phyloP scores from a whole-genome alignment of 1,284 basidiomycete species.

The Apiotrichum montevideense region DNA sequence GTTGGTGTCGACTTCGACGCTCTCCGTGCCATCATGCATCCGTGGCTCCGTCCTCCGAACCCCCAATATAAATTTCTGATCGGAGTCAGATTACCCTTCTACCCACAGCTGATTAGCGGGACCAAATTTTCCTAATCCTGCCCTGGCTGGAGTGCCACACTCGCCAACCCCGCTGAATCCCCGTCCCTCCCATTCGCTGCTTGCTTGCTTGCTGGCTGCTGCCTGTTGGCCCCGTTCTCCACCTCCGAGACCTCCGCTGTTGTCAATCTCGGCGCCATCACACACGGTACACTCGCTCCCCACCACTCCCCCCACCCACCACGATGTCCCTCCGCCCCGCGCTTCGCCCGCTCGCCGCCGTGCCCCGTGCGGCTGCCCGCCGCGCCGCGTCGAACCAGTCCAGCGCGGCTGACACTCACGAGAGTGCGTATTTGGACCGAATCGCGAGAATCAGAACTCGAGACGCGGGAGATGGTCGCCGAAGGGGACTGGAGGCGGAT shows the following conservation, averaged over 20 bases:
- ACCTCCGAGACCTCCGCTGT: too few species aligned
- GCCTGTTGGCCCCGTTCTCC: too few species aligned
- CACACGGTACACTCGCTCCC: too few species aligned
- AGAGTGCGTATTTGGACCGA: conserved; percentile 20
- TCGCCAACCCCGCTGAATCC: not conserved
- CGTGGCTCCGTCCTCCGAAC: not conserved
- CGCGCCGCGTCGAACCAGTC: conserved; percentile 11
- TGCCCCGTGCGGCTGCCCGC: conserved; percentile 3
- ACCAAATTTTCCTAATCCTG: not conserved
- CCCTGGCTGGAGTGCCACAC: not conserved
- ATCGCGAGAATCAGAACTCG: too few species aligned
- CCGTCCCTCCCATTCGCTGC: not conserved
- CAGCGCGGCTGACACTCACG: conserved; percentile 21
- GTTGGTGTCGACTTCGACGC: too few species aligned
- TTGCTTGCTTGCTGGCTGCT: too few species aligned
- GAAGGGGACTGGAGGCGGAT: too few species aligned
- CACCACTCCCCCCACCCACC: not conserved
- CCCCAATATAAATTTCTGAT: not conserved
- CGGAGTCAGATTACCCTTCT: too few species aligned
- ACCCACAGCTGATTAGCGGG: not conserved
- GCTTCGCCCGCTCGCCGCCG: conserved; percentile 7
- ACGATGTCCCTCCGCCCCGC: conserved; percentile 16
- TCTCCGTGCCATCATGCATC: too few species aligned
- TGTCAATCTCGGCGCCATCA: too few species aligned
- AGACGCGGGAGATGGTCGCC: not conserved